Conservation (phyloP, 2,329 filamentous ascomycete species). For the Nannizzia gypsea region DNA sequence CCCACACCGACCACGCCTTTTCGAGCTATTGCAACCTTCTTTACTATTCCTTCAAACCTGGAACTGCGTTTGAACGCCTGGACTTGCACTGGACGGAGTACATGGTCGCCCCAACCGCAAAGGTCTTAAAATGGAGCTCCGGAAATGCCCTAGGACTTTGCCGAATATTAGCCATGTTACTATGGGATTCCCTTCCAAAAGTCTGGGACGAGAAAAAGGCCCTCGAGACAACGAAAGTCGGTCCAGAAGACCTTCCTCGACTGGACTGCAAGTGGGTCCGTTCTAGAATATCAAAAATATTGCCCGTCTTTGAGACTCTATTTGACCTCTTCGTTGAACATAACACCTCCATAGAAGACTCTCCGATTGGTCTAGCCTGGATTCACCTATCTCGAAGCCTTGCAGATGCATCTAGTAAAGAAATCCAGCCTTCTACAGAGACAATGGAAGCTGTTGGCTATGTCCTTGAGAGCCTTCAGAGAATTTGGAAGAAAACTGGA, state of each 20-base stretch:
- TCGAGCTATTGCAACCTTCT: slow-evolving; percentile 67
- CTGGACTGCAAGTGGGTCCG: slow-evolving; percentile 82
- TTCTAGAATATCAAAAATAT: slow-evolving; percentile 53
- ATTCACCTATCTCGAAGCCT: slow-evolving; percentile 49
- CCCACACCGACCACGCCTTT: slow-evolving; percentile 45
- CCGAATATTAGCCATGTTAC: slow-evolving; percentile 59
- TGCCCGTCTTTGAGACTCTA: slow-evolving; percentile 48
- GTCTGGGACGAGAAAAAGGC: slow-evolving; percentile 67
- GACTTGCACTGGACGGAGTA: slow-evolving; percentile 70
- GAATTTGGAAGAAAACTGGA: slow-evolving; percentile 55
- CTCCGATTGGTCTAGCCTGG: slow-evolving; percentile 47
- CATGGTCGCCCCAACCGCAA: slow-evolving; percentile 52
- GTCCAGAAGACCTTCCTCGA: slow-evolving; percentile 64
- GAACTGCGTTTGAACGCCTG: slow-evolving; percentile 50
- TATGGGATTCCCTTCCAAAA: slow-evolving; percentile 40
- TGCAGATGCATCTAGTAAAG: slow-evolving; percentile 58
- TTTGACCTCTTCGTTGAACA: slow-evolving; percentile 21
- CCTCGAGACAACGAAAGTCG: slow-evolving; percentile 45
- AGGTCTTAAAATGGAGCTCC: slow-evolving; percentile 40
- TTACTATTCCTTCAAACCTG: slow-evolving; percentile 71
- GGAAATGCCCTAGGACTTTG: slow-evolving; percentile 51
- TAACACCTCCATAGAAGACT: slow-evolving; percentile 25
- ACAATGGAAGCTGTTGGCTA: slow-evolving; percentile 67
- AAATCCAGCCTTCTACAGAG: slow-evolving; percentile 78
- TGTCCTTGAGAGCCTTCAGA: slow-evolving; percentile 56